These are phyloP conservation scores for Insectozyma bohioensis DNA, from an alignment of 1,139 yeast species.

Conservation along the genomic window DNA sequence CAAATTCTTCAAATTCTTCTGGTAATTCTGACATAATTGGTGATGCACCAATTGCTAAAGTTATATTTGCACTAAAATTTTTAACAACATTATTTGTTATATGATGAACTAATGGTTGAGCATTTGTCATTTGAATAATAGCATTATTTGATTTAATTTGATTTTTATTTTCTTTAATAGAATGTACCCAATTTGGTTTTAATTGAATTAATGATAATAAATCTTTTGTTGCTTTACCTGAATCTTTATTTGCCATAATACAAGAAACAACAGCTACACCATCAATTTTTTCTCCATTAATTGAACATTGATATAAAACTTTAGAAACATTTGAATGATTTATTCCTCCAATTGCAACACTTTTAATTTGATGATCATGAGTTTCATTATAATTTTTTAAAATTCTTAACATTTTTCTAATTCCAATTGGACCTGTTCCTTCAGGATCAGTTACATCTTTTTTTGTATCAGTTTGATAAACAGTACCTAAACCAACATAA, in stretches of 20 bases:
- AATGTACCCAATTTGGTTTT: slow-evolving; percentile 17
- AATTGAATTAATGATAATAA: slow-evolving; percentile 20
- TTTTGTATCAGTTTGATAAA: slow-evolving; percentile 75
- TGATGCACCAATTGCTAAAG: slow-evolving; percentile 80
- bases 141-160: slow-evolving; percentile 5
- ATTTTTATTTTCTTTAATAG: slow-evolving; percentile 15
- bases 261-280: slow-evolving; percentile 89
- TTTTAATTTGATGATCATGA: slow-evolving; percentile 33
- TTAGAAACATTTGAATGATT: slow-evolving; percentile 62
- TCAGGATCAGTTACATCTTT: slow-evolving; percentile 42
- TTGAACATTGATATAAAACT: slow-evolving; percentile 51
- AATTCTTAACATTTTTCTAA: slow-evolving; percentile 51
- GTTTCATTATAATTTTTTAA: slow-evolving; percentile 34
- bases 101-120: slow-evolving; percentile 74
- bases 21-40: slow-evolving; percentile 89
- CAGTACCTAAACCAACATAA: slow-evolving; percentile 85
- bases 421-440: slow-evolving; percentile 67
- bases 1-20: slow-evolving; percentile 68
- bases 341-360: slow-evolving; percentile 88
- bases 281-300: slow-evolving; percentile 53
- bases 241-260: slow-evolving; percentile 68
- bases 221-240: slow-evolving; percentile 52
- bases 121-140: slow-evolving; percentile 7
- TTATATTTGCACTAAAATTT: slow-evolving; percentile 86
- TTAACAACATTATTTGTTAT: slow-evolving; percentile 90